Conservation (phyloP, 2,329 filamentous ascomycete species). For the Pseudocercospora macadamiae region DNA sequence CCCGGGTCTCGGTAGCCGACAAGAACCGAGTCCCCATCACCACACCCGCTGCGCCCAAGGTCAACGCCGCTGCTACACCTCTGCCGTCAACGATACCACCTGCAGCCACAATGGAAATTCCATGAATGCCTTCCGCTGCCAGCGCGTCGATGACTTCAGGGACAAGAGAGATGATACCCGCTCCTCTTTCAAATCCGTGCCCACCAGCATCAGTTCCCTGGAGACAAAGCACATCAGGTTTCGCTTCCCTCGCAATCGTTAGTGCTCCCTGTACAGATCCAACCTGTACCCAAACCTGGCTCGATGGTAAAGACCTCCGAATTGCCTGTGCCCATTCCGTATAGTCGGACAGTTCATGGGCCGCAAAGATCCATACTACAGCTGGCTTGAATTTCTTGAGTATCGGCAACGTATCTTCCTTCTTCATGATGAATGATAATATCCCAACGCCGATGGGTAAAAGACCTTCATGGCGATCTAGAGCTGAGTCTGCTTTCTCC, state of each 20-base stretch:
- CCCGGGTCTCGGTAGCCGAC: constrained; percentile 45
- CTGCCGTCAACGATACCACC: constrained; percentile 59
- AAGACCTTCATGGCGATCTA: constrained; percentile 20
- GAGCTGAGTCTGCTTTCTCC: constrained; percentile 17
- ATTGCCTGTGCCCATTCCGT: constrained; percentile 37
- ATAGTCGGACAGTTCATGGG: constrained; percentile 46
- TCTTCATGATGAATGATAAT: constrained; percentile 51
- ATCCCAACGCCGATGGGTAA: constrained; percentile 65
- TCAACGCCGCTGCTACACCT: constrained; percentile 58
- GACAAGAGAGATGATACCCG: constrained; percentile 60
- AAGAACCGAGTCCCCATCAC: constrained; percentile 68
- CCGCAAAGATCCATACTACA: constrained; percentile 70
- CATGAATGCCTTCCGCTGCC: constrained; percentile 8
- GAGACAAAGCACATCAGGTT: constrained; percentile 61
- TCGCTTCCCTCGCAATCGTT: constrained; percentile 50
- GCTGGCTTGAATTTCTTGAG: constrained; percentile 59
- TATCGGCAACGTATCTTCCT: constrained; percentile 53
- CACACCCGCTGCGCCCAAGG: constrained; percentile 56
- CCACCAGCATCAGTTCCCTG: constrained; percentile 69
- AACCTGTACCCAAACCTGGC: constrained; percentile 62
- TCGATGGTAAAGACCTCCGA: constrained; percentile 39
- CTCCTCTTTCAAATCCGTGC: constrained; percentile 60
- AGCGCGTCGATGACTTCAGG: constrained; percentile 60
- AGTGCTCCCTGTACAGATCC: constrained; percentile 61
- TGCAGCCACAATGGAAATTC: constrained; percentile 59